Base-by-base conservation (phyloP, 768 basidiomycete species). In the Suillus tomentosus region DNA sequence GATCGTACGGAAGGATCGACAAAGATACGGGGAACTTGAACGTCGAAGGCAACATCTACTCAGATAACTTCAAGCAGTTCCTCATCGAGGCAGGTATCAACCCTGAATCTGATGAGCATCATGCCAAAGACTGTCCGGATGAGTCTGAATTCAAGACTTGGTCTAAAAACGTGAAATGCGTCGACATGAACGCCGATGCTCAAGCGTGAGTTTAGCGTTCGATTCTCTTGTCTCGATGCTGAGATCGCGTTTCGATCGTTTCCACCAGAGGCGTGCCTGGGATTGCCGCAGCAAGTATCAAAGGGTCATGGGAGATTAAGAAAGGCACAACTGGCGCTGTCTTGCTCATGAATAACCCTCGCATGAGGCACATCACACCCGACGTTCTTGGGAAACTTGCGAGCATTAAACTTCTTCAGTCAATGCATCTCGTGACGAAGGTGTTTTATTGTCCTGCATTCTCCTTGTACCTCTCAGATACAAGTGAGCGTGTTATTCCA, bases 1-100 rank as follows among this genome's bases (percentile, higher is more conserved):
- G 72, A 34, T 72, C 72, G 57, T 73, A 73, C 62, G 72, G 72
- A 22, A 70, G 61, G 19, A 58, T 73, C n/a, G 63, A 72, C 58
- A 65, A 56, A 4, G 51, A 65, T 3, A 72, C 70, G 3, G 72
- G 72, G 36, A 45, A 64, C 37, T 72, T 73, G 56, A 57, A 65
- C 45, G 68, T 65, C 47, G 67, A 71, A 15, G 70, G 70, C 14
- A 73, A 67, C 62, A 61, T 61, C 60, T 61, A 61, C 31, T 34
- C n/a, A 2, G 34, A 34, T 57, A 7, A 61, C 15, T 61, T 61
- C 31, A 57, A 6, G 31, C 51, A 36, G 5, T 6, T 9, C 19
- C 60, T 61, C 54, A 7, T 39, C 24, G 2, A 22, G 7, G 53
- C 34, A n/a, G 43, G 43, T 13, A 36, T 57, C 17, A 9, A 34